Percentiles rank a stretch among this genome's conserved stretches.
phyloP scores from a whole-genome alignment of 2,329 filamentous ascomycete species.

The Ilyonectria mors-panacis region DNA sequence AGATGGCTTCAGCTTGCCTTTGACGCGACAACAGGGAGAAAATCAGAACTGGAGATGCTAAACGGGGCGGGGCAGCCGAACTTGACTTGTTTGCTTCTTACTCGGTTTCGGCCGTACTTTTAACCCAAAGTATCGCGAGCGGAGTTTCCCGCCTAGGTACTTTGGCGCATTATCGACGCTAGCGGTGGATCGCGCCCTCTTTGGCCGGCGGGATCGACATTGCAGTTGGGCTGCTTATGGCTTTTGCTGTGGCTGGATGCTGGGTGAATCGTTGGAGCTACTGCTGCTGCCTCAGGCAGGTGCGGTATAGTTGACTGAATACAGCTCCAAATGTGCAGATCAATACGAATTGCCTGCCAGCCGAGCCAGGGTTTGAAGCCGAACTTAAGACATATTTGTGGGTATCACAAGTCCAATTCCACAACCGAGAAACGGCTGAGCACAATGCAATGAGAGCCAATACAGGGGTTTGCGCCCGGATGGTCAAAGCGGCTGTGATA shows the following conservation, averaged over 20 bases:
- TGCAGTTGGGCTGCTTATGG: background rate
- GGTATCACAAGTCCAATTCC: too few species aligned
- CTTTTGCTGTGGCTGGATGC: background rate
- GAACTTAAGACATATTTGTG: too few species aligned
- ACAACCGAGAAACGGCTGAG: too few species aligned
- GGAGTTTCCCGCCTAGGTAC: background rate
- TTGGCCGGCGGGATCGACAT: background rate
- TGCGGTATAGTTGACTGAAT: too few species aligned
- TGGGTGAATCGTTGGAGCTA: background rate
- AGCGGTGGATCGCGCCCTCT: background rate
- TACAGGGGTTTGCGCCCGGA: background rate
- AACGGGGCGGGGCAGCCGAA: background rate
- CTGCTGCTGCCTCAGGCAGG: too few species aligned
- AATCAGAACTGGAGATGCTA: background rate
- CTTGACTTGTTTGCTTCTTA: background rate
- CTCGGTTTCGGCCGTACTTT: background rate
- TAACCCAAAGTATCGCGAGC: constrained; percentile 4
- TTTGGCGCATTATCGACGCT: background rate
- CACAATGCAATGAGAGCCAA: too few species aligned
- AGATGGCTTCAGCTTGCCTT: background rate
- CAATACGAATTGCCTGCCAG: too few species aligned
- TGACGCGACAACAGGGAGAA: background rate
- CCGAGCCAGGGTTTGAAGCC: too few species aligned
- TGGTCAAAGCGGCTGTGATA: background rate
- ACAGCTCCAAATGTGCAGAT: too few species aligned